These are phyloP conservation scores for Mycena floridula DNA, from an alignment of 768 basidiomycete genomes.

Conservation along the genomic window DNA sequence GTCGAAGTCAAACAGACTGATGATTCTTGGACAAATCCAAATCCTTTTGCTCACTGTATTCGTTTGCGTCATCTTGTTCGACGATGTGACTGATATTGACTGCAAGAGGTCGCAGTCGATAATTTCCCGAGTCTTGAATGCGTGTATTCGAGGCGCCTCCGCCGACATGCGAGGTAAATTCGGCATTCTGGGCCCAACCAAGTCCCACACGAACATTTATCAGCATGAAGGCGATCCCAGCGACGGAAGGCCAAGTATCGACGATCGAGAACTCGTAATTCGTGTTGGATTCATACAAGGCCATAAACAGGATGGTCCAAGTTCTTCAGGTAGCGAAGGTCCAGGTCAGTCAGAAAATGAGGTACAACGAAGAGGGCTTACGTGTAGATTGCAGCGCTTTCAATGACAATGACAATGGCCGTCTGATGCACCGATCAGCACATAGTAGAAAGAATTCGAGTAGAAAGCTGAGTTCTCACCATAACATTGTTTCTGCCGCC, in stretches of 20 bases:
- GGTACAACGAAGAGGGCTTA: constrained; percentile 1
- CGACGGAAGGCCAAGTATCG: constrained; percentile 1
- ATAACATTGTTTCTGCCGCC: not conserved
- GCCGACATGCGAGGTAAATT: not conserved
- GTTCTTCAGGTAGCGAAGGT: not conserved
- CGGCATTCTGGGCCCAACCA: not conserved
- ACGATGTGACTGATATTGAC: not conserved
- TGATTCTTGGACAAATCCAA: too few species aligned
- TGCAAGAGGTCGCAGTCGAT: not conserved
- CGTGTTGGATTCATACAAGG: not conserved
- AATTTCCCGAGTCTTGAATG: not conserved
- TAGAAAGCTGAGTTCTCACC: not conserved
- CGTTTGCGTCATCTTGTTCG: not conserved
- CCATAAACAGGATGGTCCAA: constrained; percentile 3
- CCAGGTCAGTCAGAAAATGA: not conserved
- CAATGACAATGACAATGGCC: constrained; percentile 9
- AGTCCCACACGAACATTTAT: not conserved
- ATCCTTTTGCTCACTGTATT: too few species aligned
- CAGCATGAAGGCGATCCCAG: not conserved
- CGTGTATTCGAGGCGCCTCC: too few species aligned
- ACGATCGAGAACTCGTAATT: not conserved
- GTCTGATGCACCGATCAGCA: constrained; percentile 3
- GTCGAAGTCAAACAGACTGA: too few species aligned
- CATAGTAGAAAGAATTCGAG: not conserved
- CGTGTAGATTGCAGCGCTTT: constrained; percentile 15